Evolutionary conservation across 371 early-diverging fungal species (phyloP), one percentile per base, ranked within the genome.

Genomic region (Saksenaea vasiformis): DNA sequence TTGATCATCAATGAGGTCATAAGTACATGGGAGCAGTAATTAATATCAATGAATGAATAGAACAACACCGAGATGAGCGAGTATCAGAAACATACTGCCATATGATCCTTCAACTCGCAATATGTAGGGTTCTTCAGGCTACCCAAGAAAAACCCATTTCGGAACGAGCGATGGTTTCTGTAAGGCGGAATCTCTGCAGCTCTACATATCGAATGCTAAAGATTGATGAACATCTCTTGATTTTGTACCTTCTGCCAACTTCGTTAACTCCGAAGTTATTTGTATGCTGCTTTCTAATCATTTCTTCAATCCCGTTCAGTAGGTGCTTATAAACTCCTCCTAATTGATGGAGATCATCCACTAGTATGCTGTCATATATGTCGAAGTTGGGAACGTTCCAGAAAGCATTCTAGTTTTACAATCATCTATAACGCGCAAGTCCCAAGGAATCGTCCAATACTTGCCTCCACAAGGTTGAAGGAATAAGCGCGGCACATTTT

Each of bases 381-480:
- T 58, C 58, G 22, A 58, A 58, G 38, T 37, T 3, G 5, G 58
- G 58, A 1, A 58, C 38, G 19, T 15, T 24, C 58, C 58, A 58
- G 37, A 58, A 58, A 7, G 58, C 58, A 3, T 58, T 58, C 58
- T 58, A 38, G 15, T n/a, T n/a, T n/a, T n/a, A n/a, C n/a, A n/a
- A n/a, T n/a, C n/a, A n/a, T n/a, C n/a, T n/a, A n/a, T n/a, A n/a
- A n/a, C n/a, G n/a, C n/a, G n/a, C n/a, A n/a, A n/a, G n/a, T n/a
- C n/a, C n/a, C n/a, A n/a, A n/a, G n/a, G n/a, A n/a, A n/a, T n/a
- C n/a, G n/a, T n/a, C n/a, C n/a, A n/a, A n/a, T n/a, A n/a, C n/a
- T n/a, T n/a, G n/a, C n/a, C n/a, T n/a, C n/a, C n/a, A n/a, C n/a
- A n/a, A n/a, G n/a, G n/a, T n/a, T n/a, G n/a, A n/a, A n/a, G n/a